Evolutionary conservation across 208 protist genomes (phyloP).

Genomic region (Strigomonas culicis): DNA sequence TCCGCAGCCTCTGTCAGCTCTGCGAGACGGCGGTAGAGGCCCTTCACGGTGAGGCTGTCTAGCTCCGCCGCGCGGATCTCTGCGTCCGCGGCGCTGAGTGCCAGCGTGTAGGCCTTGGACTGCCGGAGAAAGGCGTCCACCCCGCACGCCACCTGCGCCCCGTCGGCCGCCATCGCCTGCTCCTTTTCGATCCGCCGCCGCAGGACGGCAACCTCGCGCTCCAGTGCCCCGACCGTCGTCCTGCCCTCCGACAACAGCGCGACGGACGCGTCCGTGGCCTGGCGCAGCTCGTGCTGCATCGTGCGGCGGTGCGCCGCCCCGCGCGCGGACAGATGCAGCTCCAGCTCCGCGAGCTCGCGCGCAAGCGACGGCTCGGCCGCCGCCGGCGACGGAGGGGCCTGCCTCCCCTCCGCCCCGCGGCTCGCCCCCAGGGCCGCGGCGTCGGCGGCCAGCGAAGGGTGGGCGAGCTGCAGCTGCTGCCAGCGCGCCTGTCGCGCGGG

Average conservation of each 20-base stretch:
- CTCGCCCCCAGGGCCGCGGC: slow-evolving; percentile 15
- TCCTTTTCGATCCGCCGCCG: not conserved
- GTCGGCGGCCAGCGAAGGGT: slow-evolving; percentile 11
- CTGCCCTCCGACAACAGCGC: not conserved
- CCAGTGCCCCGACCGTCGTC: not conserved
- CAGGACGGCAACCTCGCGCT: not conserved
- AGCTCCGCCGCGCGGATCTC: not conserved
- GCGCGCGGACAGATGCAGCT: not conserved
- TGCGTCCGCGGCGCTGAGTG: not conserved
- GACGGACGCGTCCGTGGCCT: not conserved
- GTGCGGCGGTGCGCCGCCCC: not conserved
- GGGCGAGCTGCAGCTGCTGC: not conserved
- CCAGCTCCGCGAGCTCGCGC: not conserved
- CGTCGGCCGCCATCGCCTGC: not conserved
- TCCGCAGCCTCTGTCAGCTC: not conserved
- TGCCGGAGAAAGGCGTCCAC: slow-evolving; percentile 6
- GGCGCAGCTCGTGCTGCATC: not conserved
- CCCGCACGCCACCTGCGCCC: not conserved
- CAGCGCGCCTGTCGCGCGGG: not conserved
- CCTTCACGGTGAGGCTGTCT: slow-evolving; percentile 1
- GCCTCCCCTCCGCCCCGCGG: not conserved
- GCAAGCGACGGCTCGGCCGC: not conserved
- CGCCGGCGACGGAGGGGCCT: not conserved
- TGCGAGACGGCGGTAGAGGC: not conserved
- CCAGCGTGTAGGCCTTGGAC: slow-evolving; percentile 1